A percentile compares a stretch with the other conserved stretches of the same genome.
Evolutionary conservation across 2,329 filamentous ascomycete genomes (phyloP).

Genomic region (Penicillium sp.): DNA sequence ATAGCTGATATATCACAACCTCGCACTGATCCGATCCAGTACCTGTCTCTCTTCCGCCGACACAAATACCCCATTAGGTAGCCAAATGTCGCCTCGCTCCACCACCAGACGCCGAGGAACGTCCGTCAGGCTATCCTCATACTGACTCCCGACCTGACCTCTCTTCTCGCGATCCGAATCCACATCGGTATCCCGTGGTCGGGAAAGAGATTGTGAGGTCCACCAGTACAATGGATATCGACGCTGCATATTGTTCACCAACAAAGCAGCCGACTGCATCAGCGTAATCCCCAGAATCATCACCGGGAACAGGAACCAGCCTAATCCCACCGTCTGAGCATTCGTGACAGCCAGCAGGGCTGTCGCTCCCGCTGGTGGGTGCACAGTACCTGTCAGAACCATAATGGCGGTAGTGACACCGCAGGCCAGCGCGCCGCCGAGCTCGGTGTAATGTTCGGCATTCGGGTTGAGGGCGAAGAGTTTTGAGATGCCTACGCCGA

Average conservation of each 20-base stretch:
- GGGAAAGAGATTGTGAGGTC: slow-evolving; percentile 39
- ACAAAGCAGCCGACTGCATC: slow-evolving; percentile 65
- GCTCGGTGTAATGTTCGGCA: slow-evolving; percentile 61
- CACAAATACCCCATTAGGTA: slow-evolving; percentile 41
- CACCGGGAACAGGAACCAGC: slow-evolving; percentile 71
- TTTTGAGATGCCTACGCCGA: slow-evolving; percentile 67
- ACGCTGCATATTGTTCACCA: slow-evolving; percentile 72
- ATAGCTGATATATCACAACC: slow-evolving; percentile 28
- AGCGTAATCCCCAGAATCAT: slow-evolving; percentile 64
- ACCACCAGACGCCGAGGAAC: slow-evolving; percentile 35
- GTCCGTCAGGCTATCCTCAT: slow-evolving; percentile 29
- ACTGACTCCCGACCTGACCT: slow-evolving; percentile 20
- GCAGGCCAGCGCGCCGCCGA: slow-evolving; percentile 69
- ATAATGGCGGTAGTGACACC: slow-evolving; percentile 67
- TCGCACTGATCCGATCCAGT: slow-evolving; percentile 38
- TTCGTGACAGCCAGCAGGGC: slow-evolving; percentile 68
- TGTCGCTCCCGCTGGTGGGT: slow-evolving; percentile 76
- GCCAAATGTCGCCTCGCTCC: slow-evolving; percentile 31
- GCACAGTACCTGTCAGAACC: slow-evolving; percentile 71
- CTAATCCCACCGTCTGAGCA: slow-evolving; percentile 53
- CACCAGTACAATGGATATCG: slow-evolving; percentile 73
- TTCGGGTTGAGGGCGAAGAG: slow-evolving; percentile 61
- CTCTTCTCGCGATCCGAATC: slow-evolving; percentile 27
- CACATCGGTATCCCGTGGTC: slow-evolving; percentile 13
- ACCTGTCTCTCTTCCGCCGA: slow-evolving; percentile 37